A percentile compares a stretch with the other conserved stretches of the same genome.
phyloP scores from a whole-genome alignment of 495 filamentous ascomycete species.

The Penicillium fimorum region DNA sequence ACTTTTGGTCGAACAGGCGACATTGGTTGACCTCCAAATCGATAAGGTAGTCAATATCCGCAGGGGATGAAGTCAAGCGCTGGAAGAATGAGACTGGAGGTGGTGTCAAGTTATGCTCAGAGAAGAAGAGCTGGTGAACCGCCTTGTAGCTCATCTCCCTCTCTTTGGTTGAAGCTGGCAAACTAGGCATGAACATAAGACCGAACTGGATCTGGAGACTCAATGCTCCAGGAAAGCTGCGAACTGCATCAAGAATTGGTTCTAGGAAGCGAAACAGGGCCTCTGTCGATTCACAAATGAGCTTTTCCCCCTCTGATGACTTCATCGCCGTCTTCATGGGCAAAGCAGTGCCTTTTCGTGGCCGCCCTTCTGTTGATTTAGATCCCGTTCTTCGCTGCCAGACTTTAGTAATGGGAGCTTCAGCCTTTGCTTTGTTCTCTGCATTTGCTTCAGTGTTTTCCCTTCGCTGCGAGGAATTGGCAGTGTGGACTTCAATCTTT shows the following conservation, averaged over 20 bases:
- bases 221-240: slow-evolving; percentile 31
- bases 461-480: neutral
- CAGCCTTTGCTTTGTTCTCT: neutral
- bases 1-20: slow-evolving; percentile 33
- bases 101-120: neutral
- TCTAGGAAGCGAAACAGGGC: slow-evolving; percentile 22
- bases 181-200: slow-evolving; percentile 28
- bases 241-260: slow-evolving; percentile 27
- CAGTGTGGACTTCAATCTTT: neutral
- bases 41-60: slow-evolving; percentile 40
- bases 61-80: slow-evolving; percentile 36
- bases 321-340: neutral
- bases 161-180: slow-evolving; percentile 20
- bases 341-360: neutral
- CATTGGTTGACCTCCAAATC: slow-evolving; percentile 26
- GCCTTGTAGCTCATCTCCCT: slow-evolving; percentile 5
- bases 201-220: slow-evolving; percentile 40
- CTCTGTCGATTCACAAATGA: slow-evolving; percentile 8
- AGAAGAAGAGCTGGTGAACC: slow-evolving; percentile 1
- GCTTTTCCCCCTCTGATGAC: slow-evolving; percentile 7
- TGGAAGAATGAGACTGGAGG: slow-evolving; percentile 19
- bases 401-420: neutral
- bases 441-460: neutral
- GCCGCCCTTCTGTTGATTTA: neutral
- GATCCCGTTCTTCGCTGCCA: neutral